Conservation (phyloP, 805 yeast genomes). For the Saccharomycopsis capsularis region DNA sequence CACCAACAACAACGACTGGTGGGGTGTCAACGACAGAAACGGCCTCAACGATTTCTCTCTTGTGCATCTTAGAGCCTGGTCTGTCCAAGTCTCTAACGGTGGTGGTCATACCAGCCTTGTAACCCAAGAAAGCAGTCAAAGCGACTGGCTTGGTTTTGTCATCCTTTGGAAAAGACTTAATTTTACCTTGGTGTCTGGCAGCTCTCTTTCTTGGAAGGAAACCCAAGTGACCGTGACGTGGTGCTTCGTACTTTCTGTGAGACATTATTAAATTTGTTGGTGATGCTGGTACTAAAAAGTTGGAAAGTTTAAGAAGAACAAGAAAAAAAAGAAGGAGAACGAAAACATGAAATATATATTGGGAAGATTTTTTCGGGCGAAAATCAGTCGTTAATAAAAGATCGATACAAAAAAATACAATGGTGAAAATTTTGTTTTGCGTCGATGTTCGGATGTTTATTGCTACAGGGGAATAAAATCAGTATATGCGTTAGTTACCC, state of each 20-base stretch:
- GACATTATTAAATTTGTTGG: slow-evolving; percentile 51
- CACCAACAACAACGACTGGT: slow-evolving; percentile 98
- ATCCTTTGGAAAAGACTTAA: slow-evolving; percentile 99
- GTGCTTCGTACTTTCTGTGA: slow-evolving; percentile 99
- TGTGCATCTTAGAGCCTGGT: slow-evolving; percentile 99
- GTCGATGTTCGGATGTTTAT: too few species aligned
- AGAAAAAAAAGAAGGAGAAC: too few species aligned
- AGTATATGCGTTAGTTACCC: too few species aligned
- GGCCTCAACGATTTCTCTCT: slow-evolving; percentile 99
- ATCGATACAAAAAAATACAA: too few species aligned
- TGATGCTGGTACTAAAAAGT: slow-evolving; percentile 1
- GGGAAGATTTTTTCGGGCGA: too few species aligned
- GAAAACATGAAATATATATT: too few species aligned
- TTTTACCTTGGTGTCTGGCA: slow-evolving; percentile 96
- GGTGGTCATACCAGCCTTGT: slow-evolving; percentile 99
- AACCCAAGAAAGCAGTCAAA: slow-evolving; percentile 99
- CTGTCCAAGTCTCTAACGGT: slow-evolving; percentile 99
- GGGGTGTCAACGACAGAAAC: slow-evolving; percentile 99
- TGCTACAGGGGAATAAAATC: too few species aligned
- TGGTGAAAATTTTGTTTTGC: too few species aligned
- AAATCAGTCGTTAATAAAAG: too few species aligned
- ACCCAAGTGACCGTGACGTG: slow-evolving; percentile 99
- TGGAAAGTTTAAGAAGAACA: neutral
- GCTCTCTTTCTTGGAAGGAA: slow-evolving; percentile 99
- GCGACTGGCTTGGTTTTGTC: slow-evolving; percentile 96